Base-by-base conservation (phyloP, 208 protist species). In the Trypanosoma cruzi region DNA sequence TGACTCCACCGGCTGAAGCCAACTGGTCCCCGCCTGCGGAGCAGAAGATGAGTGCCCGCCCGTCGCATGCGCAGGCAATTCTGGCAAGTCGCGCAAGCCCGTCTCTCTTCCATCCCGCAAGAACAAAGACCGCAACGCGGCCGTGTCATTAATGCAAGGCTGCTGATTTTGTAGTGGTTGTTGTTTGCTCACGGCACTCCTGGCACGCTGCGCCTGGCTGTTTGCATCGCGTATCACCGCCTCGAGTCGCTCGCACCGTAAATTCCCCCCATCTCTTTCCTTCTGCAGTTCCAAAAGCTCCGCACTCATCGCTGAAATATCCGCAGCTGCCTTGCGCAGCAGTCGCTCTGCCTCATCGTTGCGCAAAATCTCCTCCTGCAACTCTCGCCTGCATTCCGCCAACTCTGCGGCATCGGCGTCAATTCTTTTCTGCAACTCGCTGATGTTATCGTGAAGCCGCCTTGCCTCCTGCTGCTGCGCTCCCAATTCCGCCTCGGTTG, bases 401-500 rank as follows among this genome's bases (percentile, higher is more conserved):
- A 75, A 26, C 34, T 75, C 52, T 34, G 29, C 53, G 8, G 55
- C 62, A 36, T 63, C 59, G 36, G 76, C 65, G 29, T 81, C 67
- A 18, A 28, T 62, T 16, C 57, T 71, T 59, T 59, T 40, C 36
- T 68, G 62, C 31, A 85, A 48, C 63, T 81, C 76, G 24, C 48
- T 46, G 34, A 72, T n/a, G 22, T 53, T 65, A 32, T 67, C 57
- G 57, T 48, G 52, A 53, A 77, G 52, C 55, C 44, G 36, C 49
- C 7, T 22, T 28, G 61, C 14, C n/a, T 54, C 55, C 24, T 58
- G n/a, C n/a, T 32, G 24, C 40, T 67, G 54, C 14, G n/a, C 28
- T 29, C 68, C 37, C 16, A 44, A 37, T 2, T 49, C 31, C 44
- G 63, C 66, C 46, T 24, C 40, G 24, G 46, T 58, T 13, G 34